Evolutionary conservation across 1,284 basidiomycete genomes (phyloP).

Genomic region (Serendipita sp.): DNA sequence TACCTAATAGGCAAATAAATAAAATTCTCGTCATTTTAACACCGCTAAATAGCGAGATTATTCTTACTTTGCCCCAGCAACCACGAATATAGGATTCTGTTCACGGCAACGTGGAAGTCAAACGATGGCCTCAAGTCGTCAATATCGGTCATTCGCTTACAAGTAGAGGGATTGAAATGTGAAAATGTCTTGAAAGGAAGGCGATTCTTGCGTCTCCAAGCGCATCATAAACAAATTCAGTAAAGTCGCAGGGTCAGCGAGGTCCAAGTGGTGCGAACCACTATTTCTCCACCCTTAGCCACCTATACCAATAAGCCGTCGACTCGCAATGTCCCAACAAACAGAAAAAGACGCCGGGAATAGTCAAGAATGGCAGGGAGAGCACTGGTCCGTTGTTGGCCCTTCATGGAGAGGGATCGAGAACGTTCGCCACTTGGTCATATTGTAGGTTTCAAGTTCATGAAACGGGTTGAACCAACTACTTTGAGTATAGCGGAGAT

Average conservation of each 20-base stretch:
- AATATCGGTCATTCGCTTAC: background rate
- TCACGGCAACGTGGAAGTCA: background rate
- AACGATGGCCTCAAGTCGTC: background rate
- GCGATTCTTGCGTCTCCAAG: background rate
- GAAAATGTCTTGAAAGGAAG: background rate
- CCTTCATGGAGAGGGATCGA: background rate
- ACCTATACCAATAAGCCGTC: background rate
- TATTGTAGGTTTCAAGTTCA: background rate
- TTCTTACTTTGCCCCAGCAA: slow-evolving; percentile 1
- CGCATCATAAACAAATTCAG: background rate
- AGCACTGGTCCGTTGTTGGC: background rate
- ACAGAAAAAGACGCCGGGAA: too few species aligned
- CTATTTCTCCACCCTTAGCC: background rate
- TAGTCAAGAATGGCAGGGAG: background rate
- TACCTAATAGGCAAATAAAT: background rate
- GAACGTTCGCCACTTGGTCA: background rate
- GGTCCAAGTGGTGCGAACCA: background rate
- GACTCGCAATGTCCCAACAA: too few species aligned
- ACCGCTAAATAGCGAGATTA: background rate
- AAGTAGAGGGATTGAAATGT: background rate
- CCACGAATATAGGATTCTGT: background rate
- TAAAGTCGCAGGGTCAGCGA: background rate
- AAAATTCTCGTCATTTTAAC: background rate
- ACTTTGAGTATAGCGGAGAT: background rate
- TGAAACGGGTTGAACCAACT: too few species aligned